Base-by-base conservation (phyloP, 1,139 yeast genomes). In the Meyerozyma guilliermondii region DNA sequence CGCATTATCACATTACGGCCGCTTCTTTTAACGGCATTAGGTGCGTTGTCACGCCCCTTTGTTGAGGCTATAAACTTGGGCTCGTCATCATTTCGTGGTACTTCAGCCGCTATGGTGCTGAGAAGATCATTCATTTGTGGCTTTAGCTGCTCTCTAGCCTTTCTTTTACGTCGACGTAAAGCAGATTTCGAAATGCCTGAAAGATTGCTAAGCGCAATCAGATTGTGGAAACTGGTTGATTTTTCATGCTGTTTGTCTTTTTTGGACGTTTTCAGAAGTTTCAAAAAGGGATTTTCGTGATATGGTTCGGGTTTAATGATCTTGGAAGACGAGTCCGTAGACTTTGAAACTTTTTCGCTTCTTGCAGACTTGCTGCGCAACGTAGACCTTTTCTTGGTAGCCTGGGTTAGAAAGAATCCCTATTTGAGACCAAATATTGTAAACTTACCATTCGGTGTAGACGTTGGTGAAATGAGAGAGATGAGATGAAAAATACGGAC, bases 81-180 rank as follows among this genome's bases (percentile, higher is more conserved):
- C 14, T 43, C 46, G 9, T 44, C 40, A 14, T 41, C 44, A 5
- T 46, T 46, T 7, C 44, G 47, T 22, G 50, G 50, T 20, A 67
- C 55, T 17, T 44, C 34, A 7, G 66, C 74, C 2, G 75, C 76
- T 43, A 85, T 65, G 33, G 76, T 78, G 33, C 66, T 66, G 43
- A 81, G 66, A 39, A 84, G 63, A 49, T 84, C 92, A 43, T 74
- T 69, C 77, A 85, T 73, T 54, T 80, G 76, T 5, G 91, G 87
- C 49, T 75, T 75, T 47, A 85, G 66, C 50, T 81, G 78, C 47
- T 82, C 83, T 54, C 74, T 76, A 39, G 73, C 70, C 55, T 79
- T 81, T 49, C 87, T 72, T 56, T 81, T 83, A 46, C 84, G 72
- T 62, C 91, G 75, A 54, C 88, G 71, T 9, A 74, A 51, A 1